These are phyloP conservation scores for Santalum album DNA, from an alignment of 164 flowering plant species.

Conservation along the genomic window DNA sequence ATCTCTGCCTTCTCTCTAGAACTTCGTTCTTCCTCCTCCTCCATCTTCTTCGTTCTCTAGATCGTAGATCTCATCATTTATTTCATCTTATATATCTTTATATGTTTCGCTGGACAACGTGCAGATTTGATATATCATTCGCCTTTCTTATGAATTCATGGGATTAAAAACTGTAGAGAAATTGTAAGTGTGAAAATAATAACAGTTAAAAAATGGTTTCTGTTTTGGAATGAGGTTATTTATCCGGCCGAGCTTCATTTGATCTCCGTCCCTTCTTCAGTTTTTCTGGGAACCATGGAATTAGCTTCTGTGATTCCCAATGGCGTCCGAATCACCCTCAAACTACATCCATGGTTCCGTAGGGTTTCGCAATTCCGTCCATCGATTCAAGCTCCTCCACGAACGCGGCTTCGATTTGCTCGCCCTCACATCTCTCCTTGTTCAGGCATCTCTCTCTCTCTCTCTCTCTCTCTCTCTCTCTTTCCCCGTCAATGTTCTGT, in stretches of 20 bases:
- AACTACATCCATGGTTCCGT: conserved; percentile 9
- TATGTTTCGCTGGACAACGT: too few relatives aligned
- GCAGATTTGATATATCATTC: too few relatives aligned
- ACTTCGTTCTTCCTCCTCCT: too few relatives aligned
- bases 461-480: neutral
- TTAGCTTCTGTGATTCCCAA: conserved; percentile 23
- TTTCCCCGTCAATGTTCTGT: neutral
- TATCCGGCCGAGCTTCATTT: neutral
- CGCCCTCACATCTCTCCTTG: neutral
- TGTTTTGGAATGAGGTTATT: too few relatives aligned
- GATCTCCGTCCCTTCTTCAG: neutral
- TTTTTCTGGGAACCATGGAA: conserved; percentile 8
- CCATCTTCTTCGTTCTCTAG: too few relatives aligned
- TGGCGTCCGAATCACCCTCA: conserved; percentile 16
- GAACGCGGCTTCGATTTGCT: conserved; percentile 7
- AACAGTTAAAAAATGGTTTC: too few relatives aligned
- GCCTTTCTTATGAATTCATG: too few relatives aligned
- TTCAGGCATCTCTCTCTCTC: conserved; percentile 10
- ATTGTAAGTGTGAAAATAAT: too few relatives aligned
- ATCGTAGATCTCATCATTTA: too few relatives aligned
- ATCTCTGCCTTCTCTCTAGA: too few relatives aligned
- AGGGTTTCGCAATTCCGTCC: conserved; percentile 12
- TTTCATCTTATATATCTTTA: too few relatives aligned
- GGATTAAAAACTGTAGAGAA: too few relatives aligned
- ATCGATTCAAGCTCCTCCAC: conserved; percentile 6